A percentile compares a stretch with the other conserved stretches of the same genome.
These are phyloP conservation scores for Anthracocystis setariae DNA, from an alignment of 1,284 basidiomycete species.

Conservation along the genomic window DNA sequence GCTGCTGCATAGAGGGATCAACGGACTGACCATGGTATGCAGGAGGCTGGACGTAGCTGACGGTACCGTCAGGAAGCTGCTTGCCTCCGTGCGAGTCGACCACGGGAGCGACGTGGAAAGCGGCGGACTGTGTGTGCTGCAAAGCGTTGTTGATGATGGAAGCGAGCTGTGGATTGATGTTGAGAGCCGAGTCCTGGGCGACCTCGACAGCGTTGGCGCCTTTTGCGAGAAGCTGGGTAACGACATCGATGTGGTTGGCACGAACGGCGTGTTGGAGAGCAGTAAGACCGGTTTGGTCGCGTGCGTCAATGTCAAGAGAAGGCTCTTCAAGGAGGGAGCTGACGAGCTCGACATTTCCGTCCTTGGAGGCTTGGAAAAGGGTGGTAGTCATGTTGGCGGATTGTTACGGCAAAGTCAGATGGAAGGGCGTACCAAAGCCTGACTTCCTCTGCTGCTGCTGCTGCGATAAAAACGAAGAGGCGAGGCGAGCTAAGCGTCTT, in stretches of 20 bases:
- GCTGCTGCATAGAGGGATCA: slow-evolving; percentile 27
- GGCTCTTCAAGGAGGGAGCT: slow-evolving; percentile 49
- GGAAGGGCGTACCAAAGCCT: slow-evolving; percentile 41
- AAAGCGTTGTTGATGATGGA: slow-evolving; percentile 39
- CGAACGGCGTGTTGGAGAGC: slow-evolving; percentile 53
- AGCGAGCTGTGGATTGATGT: slow-evolving; percentile 41
- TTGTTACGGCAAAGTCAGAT: slow-evolving; percentile 7
- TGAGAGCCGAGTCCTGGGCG: slow-evolving; percentile 30
- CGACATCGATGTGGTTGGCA: slow-evolving; percentile 55
- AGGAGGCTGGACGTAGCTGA: slow-evolving; percentile 55
- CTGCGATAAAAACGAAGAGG: not conserved
- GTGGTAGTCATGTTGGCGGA: slow-evolving; percentile 50
- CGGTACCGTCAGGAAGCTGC: slow-evolving; percentile 55
- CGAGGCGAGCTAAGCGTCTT: slow-evolving; percentile 8
- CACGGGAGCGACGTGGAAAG: slow-evolving; percentile 40
- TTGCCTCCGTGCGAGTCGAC: slow-evolving; percentile 53
- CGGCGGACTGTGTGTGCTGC: slow-evolving; percentile 47
- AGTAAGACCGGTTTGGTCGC: slow-evolving; percentile 47
- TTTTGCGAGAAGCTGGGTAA: slow-evolving; percentile 55
- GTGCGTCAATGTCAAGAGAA: slow-evolving; percentile 47
- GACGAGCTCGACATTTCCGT: slow-evolving; percentile 56
- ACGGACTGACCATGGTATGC: slow-evolving; percentile 19
- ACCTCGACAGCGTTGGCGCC: slow-evolving; percentile 42
- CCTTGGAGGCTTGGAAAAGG: slow-evolving; percentile 57
- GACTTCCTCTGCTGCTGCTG: slow-evolving; percentile 31